Evolutionary conservation across 1,284 basidiomycete genomes (phyloP), one percentile per base, ranked within the genome.

Genomic region (Leccinum subrobustum): DNA sequence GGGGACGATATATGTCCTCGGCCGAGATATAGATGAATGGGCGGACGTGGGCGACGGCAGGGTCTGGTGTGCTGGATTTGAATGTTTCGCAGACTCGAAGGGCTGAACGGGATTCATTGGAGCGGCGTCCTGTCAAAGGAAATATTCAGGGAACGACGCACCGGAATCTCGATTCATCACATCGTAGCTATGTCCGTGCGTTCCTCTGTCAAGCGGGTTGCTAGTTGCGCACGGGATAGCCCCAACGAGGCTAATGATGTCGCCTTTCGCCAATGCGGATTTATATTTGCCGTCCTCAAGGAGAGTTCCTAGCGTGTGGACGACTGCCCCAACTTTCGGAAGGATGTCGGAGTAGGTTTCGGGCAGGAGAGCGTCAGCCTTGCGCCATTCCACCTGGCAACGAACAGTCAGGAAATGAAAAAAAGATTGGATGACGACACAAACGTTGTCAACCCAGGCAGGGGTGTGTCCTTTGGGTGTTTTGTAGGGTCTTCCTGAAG

Each of bases 21-120:
- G 96, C 96, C 35, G 96, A 99, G 63, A 99, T 82, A 76, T 92
- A 98, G 50, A 98, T 83, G 76, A 99, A 98, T 5, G 93, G 85
- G 54, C 87, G 83, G 57, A 75, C 73, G 48, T 75, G 75, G 25
- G 69, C 63, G 37, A 70, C 70, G 27, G 74, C 72, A 56, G 73
- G 65, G 59, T 71, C 63, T 11, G 75, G 73, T 42, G 69, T 67
- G 25, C 81, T 82, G 25, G 78, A 75, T 33, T 88, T 66, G 73
- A 93, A 91, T 7, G 91, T 84, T 70, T 90, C 83, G 70, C 91
- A 89, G 33, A 92, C 88, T 27, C 82, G 81, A 59, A 95, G 70
- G 27, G 92, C 91, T 93, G 69, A 57, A 57, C 53, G 54, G 63
- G 27, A 56, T 65, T 55, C 29, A 53, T 67, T 63, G 57, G 20